Conservation (phyloP, 495 filamentous ascomycete genomes). For the Hyaloscypha hepaticicola region DNA sequence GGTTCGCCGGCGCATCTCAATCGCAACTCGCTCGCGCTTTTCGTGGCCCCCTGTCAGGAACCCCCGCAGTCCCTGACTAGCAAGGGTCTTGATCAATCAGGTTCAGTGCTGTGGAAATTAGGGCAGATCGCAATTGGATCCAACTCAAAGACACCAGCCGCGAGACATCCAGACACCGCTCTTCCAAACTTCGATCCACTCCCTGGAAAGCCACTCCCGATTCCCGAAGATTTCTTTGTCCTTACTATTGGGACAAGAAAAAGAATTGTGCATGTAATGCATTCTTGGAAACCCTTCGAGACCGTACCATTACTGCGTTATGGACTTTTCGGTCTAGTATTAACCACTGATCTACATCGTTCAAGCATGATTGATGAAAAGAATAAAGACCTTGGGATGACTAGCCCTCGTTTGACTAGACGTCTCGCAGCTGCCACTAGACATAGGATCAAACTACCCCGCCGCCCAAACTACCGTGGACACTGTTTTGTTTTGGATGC, state of each 20-base stretch:
- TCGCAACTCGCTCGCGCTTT: background rate
- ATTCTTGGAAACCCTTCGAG: background rate
- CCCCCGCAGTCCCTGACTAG: slow-evolving; percentile 3
- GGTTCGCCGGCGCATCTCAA: background rate
- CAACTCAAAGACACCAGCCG: background rate
- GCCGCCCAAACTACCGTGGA: background rate
- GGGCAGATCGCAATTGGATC: background rate
- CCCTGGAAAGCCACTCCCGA: background rate
- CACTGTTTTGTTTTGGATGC: background rate
- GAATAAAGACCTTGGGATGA: background rate
- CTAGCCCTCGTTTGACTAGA: background rate
- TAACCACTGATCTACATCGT: background rate
- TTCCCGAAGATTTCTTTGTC: background rate
- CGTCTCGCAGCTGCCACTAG: background rate
- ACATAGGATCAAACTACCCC: too few species aligned
- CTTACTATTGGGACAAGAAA: background rate
- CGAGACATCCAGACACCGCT: background rate
- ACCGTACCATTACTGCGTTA: background rate
- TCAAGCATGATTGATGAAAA: background rate
- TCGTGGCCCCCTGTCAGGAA: background rate
- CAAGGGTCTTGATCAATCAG: slow-evolving; percentile 2
- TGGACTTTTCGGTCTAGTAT: background rate
- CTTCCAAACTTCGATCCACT: background rate
- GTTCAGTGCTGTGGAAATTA: slow-evolving; percentile 13
- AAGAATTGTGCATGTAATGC: background rate